These are phyloP conservation scores for Apiospora sp. DNA, from an alignment of 2,329 filamentous ascomycete species.

Conservation along the genomic window DNA sequence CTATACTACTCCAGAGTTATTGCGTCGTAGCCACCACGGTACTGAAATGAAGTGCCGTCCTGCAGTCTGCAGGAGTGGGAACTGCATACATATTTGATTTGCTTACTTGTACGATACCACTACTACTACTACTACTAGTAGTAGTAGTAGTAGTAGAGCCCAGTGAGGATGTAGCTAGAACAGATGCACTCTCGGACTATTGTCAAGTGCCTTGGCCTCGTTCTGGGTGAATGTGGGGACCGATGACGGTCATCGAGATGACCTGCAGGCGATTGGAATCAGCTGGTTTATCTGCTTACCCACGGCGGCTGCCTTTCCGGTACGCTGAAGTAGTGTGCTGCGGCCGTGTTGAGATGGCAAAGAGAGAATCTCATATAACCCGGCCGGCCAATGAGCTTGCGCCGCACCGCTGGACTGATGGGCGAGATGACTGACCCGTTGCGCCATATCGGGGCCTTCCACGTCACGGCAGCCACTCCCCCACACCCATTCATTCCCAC, in stretches of 20 bases:
- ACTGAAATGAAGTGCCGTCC: constrained; percentile 16
- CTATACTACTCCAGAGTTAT: background rate
- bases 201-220: background rate
- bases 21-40: background rate
- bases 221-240: constrained; percentile 6
- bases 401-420: background rate
- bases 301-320: constrained; percentile 16
- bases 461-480: constrained; percentile 17
- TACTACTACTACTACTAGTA: too few species aligned
- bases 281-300: constrained; percentile 9
- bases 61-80: constrained; percentile 17
- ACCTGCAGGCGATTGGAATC: constrained; percentile 5
- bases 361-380: background rate
- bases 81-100: background rate
- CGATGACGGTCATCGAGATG: constrained; percentile 19
- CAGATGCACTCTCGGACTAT: constrained; percentile 12
- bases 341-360: constrained; percentile 8
- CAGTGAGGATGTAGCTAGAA: background rate
- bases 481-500: background rate
- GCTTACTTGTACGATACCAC: background rate
- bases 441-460: constrained; percentile 20
- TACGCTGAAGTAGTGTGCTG: constrained; percentile 1
- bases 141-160: background rate
- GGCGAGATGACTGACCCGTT: constrained; percentile 16
- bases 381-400: background rate